Base-by-base conservation (phyloP, 2,329 filamentous ascomycete species). In the Fusarium floridanum region DNA sequence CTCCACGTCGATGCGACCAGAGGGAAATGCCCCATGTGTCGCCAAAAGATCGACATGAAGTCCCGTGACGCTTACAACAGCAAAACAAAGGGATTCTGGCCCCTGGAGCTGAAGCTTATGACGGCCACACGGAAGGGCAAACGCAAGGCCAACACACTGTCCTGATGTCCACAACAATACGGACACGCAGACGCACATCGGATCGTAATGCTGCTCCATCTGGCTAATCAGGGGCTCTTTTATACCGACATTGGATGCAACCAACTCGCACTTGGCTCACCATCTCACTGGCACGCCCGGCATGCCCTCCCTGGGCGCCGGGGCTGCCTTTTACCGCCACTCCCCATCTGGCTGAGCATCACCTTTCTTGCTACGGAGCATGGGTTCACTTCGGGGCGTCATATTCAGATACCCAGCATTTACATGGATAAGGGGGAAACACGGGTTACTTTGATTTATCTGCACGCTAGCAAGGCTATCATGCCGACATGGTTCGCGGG, bases 11-110 rank as follows among this genome's bases (percentile, higher is more conserved):
- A 90, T 62, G 82, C 82, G 1, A 85, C 84, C n/a, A 88, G 86
- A 66, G 88, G 88, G 57, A 87, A 88, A 64, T 93, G 91, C 67
- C 91, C 91, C 0, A 91, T 93, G 73, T 93, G 91, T 80, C 86
- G 91, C 36, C 85, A 89, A 55, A 89, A 89, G 66, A 85, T 92
- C 50, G 89, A 89, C 64, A 83, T 84, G 48, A 86, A 85, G 70
- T 76, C 83, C 6, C 84, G 84, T 61, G 81, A 78, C 24, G 72
- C 80, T 22, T 86, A 87, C 67, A 84, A 78, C 8, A 77, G 77
- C 29, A 88, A 86, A 76, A 85, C 85, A 0, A 91, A 88, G 64
- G 88, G 88, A 2, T 87, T 83, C 68, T 92, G 89, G 81, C 86
- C 87, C 6, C 85, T 93, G 6, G 88, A 92, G 80, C 83, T 93